Base-by-base conservation (phyloP, 2,329 filamentous ascomycete genomes). In the Pseudogymnoascus sp. region DNA sequence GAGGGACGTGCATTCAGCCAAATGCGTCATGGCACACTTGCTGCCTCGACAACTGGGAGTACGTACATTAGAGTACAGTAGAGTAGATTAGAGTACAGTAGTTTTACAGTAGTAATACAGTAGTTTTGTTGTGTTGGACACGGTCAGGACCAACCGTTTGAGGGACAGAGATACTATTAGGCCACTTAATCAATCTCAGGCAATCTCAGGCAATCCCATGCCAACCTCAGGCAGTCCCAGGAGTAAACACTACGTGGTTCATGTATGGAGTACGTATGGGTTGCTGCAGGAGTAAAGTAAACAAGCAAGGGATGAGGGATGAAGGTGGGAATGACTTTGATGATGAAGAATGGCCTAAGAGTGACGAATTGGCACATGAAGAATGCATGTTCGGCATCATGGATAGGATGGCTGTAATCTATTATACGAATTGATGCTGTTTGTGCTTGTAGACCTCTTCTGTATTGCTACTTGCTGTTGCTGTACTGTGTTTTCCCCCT, bases 351-450 rank as follows among this genome's bases (percentile, higher is more conserved):
- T 55, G 49, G 49, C 1, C 28, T 33, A 6, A 33, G 25, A 55
- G 49, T 55, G 49, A 55, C 49, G 49, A 55, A 33, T 55, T 55
- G 49, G 49, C 49, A 55, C 25, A 55, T 55, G 49, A 55, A 33
- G n/a, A 55, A 19, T 55, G 49, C 49, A 55, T 5, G 45, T 55
- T 55, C 45, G 45, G 25, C 25, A 55, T 55, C n/a, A 55, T 49
- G 12, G 45, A 30, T 30, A n/a, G 42, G 5, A 30, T 30, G 45
- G 2, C n/a, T 52, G 45, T 16, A 52, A 52, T 52, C 45, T 33
- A 30, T 16, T n/a, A 49, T 28, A 28, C 23, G 42, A 28, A 52
- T 30, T 55, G 49, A 55, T 55, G 49, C 28, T 8, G 28, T 22
- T 22, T 55, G 49, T 55, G 8, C 11, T 12, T 33, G 28, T 33